phyloP scores from a whole-genome alignment of 768 basidiomycete species.

The Mycena pura region DNA sequence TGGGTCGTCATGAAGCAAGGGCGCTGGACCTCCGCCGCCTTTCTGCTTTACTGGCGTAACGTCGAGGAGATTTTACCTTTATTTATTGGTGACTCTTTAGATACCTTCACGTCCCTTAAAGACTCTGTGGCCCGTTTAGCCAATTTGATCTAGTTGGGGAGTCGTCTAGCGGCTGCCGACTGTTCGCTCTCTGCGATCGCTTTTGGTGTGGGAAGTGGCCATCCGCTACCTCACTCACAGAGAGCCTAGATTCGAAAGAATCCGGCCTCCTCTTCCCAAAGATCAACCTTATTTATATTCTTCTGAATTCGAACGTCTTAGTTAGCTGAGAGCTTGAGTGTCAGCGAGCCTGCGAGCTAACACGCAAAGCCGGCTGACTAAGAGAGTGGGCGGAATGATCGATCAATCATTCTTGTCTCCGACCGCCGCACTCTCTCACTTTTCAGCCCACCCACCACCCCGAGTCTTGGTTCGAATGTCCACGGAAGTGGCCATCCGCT shows the following conservation, averaged over 20 bases:
- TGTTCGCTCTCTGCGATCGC: neutral
- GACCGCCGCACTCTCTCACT: too few species aligned
- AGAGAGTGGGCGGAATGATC: too few species aligned
- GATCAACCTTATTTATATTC: too few species aligned
- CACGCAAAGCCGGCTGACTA: too few species aligned
- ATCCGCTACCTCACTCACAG: too few species aligned
- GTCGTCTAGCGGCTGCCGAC: neutral
- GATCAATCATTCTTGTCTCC: too few species aligned
- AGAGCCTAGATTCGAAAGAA: neutral
- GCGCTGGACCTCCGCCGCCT: neutral
- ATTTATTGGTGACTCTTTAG: neutral
- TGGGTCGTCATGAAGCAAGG: slow-evolving; percentile 1
- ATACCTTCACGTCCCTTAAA: neutral
- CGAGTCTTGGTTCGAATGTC: too few species aligned
- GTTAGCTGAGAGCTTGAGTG: too few species aligned
- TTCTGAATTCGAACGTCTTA: neutral
- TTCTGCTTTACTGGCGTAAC: neutral
- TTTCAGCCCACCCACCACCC: too few species aligned
- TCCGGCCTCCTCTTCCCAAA: neutral
- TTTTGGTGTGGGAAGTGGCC: neutral
- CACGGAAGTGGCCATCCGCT: too few species aligned
- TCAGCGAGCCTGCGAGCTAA: too few species aligned
- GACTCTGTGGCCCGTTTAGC: neutral
- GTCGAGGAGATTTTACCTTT: slow-evolving; percentile 1
- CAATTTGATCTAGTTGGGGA: neutral